These are phyloP conservation scores for Crepidotus variabilis DNA, from an alignment of 768 basidiomycete genomes.

Conservation along the genomic window DNA sequence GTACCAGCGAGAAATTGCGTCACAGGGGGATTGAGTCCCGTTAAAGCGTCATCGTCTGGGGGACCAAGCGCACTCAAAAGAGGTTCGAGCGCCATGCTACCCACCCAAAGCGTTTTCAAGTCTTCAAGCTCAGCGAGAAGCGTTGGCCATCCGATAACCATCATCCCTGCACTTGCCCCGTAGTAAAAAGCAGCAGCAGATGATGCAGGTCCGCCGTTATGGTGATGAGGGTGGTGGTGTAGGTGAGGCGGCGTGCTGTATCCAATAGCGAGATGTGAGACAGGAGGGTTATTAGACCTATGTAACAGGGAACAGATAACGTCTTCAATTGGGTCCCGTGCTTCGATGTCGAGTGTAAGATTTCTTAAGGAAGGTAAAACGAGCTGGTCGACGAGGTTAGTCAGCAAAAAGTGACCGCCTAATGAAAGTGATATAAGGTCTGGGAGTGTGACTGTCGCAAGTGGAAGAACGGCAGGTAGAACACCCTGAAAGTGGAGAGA, in stretches of 20 bases:
- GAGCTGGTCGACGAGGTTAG: constrained; percentile 58
- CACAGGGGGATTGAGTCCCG: constrained; percentile 8
- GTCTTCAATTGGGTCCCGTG: constrained; percentile 73
- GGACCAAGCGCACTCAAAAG: constrained; percentile 53
- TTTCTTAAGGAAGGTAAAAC: constrained; percentile 53
- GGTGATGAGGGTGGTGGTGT: neutral
- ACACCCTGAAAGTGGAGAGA: constrained; percentile 62
- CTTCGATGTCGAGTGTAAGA: constrained; percentile 67
- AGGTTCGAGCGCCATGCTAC: constrained; percentile 63
- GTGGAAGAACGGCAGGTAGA: constrained; percentile 59
- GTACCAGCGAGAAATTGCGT: neutral
- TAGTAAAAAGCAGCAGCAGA: constrained; percentile 49
- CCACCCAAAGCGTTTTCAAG: constrained; percentile 58
- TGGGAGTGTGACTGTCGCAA: constrained; percentile 48
- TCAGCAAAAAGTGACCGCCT: constrained; percentile 65
- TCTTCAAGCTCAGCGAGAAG: constrained; percentile 56
- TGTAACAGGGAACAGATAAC: constrained; percentile 57
- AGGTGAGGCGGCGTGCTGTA: constrained; percentile 35
- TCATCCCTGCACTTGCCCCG: constrained; percentile 40
- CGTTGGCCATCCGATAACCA: constrained; percentile 61
- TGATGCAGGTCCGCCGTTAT: constrained; percentile 16
- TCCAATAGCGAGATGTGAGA: constrained; percentile 59
- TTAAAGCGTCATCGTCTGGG: constrained; percentile 52
- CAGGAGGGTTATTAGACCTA: constrained; percentile 54
- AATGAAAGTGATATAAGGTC: constrained; percentile 53